phyloP scores from a whole-genome alignment of 176 grass and related monocot genomes.

The Pontederia crassipes region DNA sequence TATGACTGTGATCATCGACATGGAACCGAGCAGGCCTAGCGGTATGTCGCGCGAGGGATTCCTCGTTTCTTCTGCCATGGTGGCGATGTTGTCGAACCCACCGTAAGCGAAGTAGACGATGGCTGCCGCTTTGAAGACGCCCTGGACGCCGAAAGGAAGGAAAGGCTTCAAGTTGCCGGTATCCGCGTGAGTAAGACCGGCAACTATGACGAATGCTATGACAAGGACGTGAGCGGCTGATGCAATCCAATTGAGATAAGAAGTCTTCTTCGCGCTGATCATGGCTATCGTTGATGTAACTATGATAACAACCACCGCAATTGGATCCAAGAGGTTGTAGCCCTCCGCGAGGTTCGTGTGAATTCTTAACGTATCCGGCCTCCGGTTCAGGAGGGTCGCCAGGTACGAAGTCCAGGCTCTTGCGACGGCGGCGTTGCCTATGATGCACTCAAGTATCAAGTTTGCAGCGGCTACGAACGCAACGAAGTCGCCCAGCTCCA shows the following conservation, averaged over 20 bases:
- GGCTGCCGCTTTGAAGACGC: conserved; percentile 76
- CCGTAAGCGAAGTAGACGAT: conserved; percentile 91
- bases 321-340: conserved; percentile 68
- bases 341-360: conserved; percentile 30
- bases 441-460: conserved; percentile 72
- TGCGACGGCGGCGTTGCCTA: conserved; percentile 62
- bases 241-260: conserved; percentile 72
- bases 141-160: conserved; percentile 50
- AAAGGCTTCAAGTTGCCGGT: conserved; percentile 60
- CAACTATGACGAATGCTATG: conserved; percentile 66
- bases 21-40: conserved; percentile 62
- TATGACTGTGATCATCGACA: conserved; percentile 73
- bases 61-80: conserved; percentile 89
- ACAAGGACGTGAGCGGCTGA: conserved; percentile 47
- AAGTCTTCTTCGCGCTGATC: conserved; percentile 55
- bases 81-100: conserved; percentile 89
- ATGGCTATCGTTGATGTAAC: conserved; percentile 55
- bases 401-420: conserved; percentile 84
- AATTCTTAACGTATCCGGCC: conserved; percentile 37
- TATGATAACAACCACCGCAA: conserved; percentile 50
- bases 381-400: conserved; percentile 49
- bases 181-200: conserved; percentile 50
- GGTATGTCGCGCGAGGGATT: conserved; percentile 85
- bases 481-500: conserved; percentile 77
- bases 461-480: conserved; percentile 84